phyloP scores from a whole-genome alignment of 768 basidiomycete species.

The Pleurotus cornucopiae region DNA sequence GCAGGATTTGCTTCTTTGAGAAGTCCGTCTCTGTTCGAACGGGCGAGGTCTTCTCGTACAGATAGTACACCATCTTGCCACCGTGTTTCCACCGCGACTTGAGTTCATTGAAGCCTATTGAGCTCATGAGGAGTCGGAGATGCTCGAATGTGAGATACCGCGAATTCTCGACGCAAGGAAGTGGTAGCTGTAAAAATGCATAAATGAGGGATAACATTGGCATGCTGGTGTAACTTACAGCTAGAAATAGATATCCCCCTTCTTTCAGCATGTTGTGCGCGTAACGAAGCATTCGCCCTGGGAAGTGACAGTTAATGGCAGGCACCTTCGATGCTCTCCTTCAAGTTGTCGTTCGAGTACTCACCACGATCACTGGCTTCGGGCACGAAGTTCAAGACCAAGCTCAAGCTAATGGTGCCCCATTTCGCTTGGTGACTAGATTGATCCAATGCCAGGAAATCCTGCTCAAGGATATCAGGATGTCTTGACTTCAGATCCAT shows the following conservation, averaged over 20 bases:
- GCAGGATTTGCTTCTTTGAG: slow-evolving; percentile 51
- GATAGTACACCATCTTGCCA: slow-evolving; percentile 87
- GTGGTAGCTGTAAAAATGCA: slow-evolving; percentile 55
- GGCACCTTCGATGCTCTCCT: too few species aligned
- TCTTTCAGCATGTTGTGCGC: slow-evolving; percentile 52
- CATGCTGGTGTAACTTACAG: slow-evolving; percentile 37
- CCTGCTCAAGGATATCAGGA: slow-evolving; percentile 78
- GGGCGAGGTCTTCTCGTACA: slow-evolving; percentile 50
- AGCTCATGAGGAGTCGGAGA: slow-evolving; percentile 51
- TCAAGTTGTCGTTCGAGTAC: slow-evolving; percentile 7
- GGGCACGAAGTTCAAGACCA: slow-evolving; percentile 89
- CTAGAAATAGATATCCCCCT: slow-evolving; percentile 65
- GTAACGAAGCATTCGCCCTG: slow-evolving; percentile 69
- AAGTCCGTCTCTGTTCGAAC: slow-evolving; percentile 24
- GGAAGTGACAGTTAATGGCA: neutral
- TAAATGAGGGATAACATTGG: too few species aligned
- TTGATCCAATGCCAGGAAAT: slow-evolving; percentile 68
- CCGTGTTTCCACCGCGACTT: slow-evolving; percentile 58
- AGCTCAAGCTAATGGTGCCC: slow-evolving; percentile 79
- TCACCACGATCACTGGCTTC: slow-evolving; percentile 71
- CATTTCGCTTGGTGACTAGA: slow-evolving; percentile 51
- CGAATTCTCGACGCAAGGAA: slow-evolving; percentile 83
- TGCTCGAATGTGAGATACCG: slow-evolving; percentile 69
- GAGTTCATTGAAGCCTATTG: slow-evolving; percentile 61
- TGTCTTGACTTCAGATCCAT: slow-evolving; percentile 87